Percentiles rank a stretch among this genome's conserved stretches.
Evolutionary conservation across 1,139 yeast species (phyloP).

Genomic region (Zygotorulaspora mrakii): DNA sequence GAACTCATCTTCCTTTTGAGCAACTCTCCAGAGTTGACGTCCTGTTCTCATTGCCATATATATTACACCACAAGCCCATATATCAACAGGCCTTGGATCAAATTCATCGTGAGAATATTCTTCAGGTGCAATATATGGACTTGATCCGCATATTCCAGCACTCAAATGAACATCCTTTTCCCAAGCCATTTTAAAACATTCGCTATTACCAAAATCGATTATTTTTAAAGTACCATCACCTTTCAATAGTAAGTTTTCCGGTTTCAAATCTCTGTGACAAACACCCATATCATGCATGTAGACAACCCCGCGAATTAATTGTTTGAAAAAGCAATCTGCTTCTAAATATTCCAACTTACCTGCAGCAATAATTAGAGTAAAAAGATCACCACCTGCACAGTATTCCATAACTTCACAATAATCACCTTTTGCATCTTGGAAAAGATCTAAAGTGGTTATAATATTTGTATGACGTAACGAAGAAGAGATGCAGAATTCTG

Average conservation of each 20-base stretch:
- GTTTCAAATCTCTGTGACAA: slow-evolving; percentile 90
- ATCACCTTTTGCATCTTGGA: slow-evolving; percentile 88
- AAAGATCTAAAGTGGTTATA: slow-evolving; percentile 77
- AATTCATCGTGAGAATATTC: slow-evolving; percentile 72
- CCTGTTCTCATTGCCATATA: slow-evolving; percentile 99
- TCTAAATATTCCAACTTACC: slow-evolving; percentile 82
- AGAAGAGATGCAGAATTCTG: slow-evolving; percentile 83
- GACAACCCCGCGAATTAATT: slow-evolving; percentile 81
- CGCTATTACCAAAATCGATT: slow-evolving; percentile 94
- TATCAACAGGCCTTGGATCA: slow-evolving; percentile 88
- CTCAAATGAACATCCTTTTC: slow-evolving; percentile 79
- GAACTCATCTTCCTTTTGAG: slow-evolving; percentile 76
- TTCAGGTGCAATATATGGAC: slow-evolving; percentile 96
- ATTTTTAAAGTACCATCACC: slow-evolving; percentile 78
- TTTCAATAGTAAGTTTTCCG: slow-evolving; percentile 83
- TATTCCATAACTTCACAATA: slow-evolving; percentile 97
- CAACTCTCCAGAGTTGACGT: slow-evolving; percentile 85
- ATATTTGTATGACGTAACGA: slow-evolving; percentile 76
- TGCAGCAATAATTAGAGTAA: slow-evolving; percentile 75
- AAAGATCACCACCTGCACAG: slow-evolving; percentile 92
- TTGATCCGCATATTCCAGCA: slow-evolving; percentile 81
- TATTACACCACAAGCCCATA: slow-evolving; percentile 96
- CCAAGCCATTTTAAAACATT: slow-evolving; percentile 97
- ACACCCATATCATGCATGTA: slow-evolving; percentile 98
- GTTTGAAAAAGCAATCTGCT: slow-evolving; percentile 95